A percentile compares a stretch with the other conserved stretches of the same genome.
These are phyloP conservation scores for Aspergillus pseudonomiae DNA, from an alignment of 2,329 filamentous ascomycete species.

Conservation along the genomic window DNA sequence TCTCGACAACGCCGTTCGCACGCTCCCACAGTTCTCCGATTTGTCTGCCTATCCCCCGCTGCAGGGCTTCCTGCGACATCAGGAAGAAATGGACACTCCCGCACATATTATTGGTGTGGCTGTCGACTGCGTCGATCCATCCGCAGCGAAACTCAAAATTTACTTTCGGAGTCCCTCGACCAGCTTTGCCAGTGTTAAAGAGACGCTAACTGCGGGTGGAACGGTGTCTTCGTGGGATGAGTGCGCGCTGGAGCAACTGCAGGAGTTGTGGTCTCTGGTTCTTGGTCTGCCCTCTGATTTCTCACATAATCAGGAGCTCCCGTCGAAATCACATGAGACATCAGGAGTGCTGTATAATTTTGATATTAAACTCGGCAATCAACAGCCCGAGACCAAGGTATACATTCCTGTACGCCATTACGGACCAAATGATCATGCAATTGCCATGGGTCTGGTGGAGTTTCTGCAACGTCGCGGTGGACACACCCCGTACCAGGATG, in stretches of 20 bases:
- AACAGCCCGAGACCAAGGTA: constrained; percentile 8
- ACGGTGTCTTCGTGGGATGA: background rate
- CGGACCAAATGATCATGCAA: constrained; percentile 3
- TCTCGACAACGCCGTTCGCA: background rate
- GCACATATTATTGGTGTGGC: background rate
- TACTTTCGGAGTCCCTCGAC: background rate
- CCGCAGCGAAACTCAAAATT: background rate
- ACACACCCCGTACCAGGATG: background rate
- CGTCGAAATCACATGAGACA: background rate
- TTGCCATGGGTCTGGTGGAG: background rate
- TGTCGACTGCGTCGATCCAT: background rate
- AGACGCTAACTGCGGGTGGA: background rate
- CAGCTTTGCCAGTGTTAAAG: background rate
- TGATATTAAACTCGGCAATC: constrained; percentile 3
- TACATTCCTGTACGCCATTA: constrained; percentile 13
- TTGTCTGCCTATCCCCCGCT: background rate
- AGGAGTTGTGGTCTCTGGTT: constrained; percentile 3
- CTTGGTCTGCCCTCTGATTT: background rate
- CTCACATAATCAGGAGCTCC: background rate
- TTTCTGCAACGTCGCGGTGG: background rate
- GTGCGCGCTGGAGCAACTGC: background rate
- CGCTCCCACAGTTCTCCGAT: background rate
- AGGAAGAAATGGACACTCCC: background rate
- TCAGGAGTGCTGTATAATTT: constrained; percentile 10
- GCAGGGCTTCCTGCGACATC: background rate